A percentile compares a stretch with the other conserved stretches of the same genome.
Evolutionary conservation across 2,329 filamentous ascomycete species (phyloP).

Genomic region (Neofusicoccum cordaticola): DNA sequence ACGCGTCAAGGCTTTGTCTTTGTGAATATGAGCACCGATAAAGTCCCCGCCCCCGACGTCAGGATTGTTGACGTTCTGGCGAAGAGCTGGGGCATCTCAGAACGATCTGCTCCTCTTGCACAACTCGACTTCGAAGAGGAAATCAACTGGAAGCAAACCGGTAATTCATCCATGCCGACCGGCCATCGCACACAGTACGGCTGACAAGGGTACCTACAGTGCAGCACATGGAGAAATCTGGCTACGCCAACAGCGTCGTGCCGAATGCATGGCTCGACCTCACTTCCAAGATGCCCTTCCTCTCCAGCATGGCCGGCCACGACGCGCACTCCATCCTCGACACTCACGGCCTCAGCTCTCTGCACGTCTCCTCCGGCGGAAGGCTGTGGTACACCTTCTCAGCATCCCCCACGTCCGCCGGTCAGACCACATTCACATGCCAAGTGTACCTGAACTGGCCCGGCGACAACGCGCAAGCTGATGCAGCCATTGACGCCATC

Average conservation of each 20-base stretch:
- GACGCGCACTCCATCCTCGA: neutral
- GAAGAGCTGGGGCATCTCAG: slow-evolving; percentile 19
- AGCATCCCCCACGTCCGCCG: slow-evolving; percentile 16
- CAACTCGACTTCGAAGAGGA: slow-evolving; percentile 36
- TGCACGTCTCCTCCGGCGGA: slow-evolving; percentile 14
- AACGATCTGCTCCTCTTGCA: slow-evolving; percentile 26
- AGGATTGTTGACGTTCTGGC: slow-evolving; percentile 18
- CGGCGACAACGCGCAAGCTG: neutral
- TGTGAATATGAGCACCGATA: slow-evolving; percentile 27
- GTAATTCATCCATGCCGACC: slow-evolving; percentile 18
- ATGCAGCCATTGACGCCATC: slow-evolving; percentile 14
- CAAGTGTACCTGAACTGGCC: slow-evolving; percentile 18
- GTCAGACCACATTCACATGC: slow-evolving; percentile 16
- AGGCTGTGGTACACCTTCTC: slow-evolving; percentile 20
- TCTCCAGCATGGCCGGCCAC: neutral
- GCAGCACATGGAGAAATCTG: neutral
- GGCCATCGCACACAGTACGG: slow-evolving; percentile 6
- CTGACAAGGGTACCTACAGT: slow-evolving; percentile 15
- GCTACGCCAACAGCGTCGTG: neutral
- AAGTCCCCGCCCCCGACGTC: slow-evolving; percentile 17
- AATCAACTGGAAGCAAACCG: slow-evolving; percentile 41
- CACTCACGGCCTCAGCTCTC: slow-evolving; percentile 4
- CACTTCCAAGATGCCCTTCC: neutral
- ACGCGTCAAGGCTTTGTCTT: slow-evolving; percentile 28
- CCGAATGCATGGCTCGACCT: neutral